These are phyloP conservation scores for Lepidium aucheri DNA, from an alignment of 345 rosid genomes.

Conservation along the genomic window DNA sequence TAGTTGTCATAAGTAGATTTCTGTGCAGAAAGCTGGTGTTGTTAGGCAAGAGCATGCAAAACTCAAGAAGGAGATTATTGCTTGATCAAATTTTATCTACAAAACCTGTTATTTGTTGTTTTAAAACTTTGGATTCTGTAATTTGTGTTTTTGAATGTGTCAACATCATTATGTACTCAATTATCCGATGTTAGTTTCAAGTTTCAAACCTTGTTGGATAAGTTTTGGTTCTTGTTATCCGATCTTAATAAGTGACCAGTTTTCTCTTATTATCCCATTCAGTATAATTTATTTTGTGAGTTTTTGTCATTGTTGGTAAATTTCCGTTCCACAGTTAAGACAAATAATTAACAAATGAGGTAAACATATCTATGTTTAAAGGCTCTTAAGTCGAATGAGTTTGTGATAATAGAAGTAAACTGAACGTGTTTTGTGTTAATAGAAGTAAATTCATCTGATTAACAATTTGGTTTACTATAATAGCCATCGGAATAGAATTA, in stretches of 20 bases:
- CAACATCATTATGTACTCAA: background rate
- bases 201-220: background rate
- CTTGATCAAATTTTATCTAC: constrained; percentile 1
- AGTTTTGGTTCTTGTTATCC: background rate
- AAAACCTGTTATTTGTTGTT: background rate
- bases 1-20: too few species aligned
- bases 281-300: background rate
- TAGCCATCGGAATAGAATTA: too few species aligned
- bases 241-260: background rate
- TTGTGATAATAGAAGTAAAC: too few species aligned
- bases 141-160: constrained; percentile 6
- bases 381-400: too few species aligned
- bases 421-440: too few species aligned
- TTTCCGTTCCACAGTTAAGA: too few species aligned
- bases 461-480: background rate
- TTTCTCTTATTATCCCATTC: background rate
- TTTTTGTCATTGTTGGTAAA: background rate
- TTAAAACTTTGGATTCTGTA: background rate
- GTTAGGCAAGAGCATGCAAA: constrained; percentile 50
- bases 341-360: too few species aligned
- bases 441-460: too few species aligned
- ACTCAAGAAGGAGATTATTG: constrained; percentile 40
- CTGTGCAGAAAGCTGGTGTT: constrained; percentile 46
- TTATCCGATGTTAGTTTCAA: constrained; percentile 4
- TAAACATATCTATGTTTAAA: too few species aligned